Base-by-base conservation (phyloP, 371 early-diverging fungal species). In the Syncephalastrum contaminatum region DNA sequence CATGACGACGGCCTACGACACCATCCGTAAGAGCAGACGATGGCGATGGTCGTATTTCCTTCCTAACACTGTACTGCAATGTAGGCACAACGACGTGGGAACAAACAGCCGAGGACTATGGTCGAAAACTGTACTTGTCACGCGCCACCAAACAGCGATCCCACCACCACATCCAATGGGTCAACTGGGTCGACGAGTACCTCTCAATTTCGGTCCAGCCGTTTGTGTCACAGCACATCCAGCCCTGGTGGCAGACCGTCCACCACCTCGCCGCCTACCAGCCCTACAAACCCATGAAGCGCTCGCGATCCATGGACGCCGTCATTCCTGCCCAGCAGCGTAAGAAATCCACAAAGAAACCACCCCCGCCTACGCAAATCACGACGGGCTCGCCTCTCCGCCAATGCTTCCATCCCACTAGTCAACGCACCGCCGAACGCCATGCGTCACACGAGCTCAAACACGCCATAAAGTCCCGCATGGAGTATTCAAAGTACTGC, bases 401-500 rank as follows among this genome's bases (percentile, higher is more conserved):
- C 13, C 54, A 62, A 58, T 51, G 47, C 41, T 60, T 54, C 25
- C 21, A 43, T 43, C 54, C 53, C 30, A 43, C 16, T 1, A 21
- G 48, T 48, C 40, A 63, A 60, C 69, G 73, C n/a, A 59, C 67
- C 0, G 62, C 60, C 56, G 73, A 70, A 6, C 64, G 57, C 19
- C 49, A 66, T 12, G 61, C 56, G 57, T 30, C 63, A 60, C 13
- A 21, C 48, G 44, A 45, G 30, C 49, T 6, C 60, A 59, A 39
- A 47, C 67, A 72, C 14, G 69, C 71, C 0, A 73, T 78, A 10
- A 70, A 69, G 42, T 67, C 73, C 4, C 56, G 74, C 21, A 45
- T 79, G 7, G 66, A 75, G 19, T 66, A 64, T 54, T 72, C 76
- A 1, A 79, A 79, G 51, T 66, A 60, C 22, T 68, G 68, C 1